Conservation (phyloP, 73 alveolate species). For the Paramecium tetraurelia region DNA sequence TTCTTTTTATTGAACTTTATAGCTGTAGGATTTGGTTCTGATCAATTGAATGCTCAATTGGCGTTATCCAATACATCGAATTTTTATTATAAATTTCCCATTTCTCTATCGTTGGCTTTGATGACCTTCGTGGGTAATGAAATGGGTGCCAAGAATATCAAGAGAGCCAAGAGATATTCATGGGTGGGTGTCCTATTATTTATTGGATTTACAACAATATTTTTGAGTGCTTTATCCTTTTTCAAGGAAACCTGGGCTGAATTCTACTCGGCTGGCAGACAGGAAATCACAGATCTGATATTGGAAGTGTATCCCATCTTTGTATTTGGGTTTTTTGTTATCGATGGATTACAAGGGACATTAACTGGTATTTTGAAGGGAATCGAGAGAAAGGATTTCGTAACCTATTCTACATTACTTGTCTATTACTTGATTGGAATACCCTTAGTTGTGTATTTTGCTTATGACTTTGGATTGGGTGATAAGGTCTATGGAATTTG, state of each 20-base stretch:
- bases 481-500: constrained; percentile 1
- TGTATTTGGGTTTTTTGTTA: constrained; percentile 38
- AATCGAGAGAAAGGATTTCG: constrained; percentile 19
- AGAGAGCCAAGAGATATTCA: constrained; percentile 33
- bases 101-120: not conserved
- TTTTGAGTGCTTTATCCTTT: not conserved
- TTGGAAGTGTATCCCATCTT: not conserved
- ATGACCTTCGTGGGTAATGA: constrained; percentile 39
- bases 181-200: constrained; percentile 7
- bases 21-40: constrained; percentile 27
- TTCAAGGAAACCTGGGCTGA: not conserved
- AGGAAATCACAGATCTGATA: not conserved
- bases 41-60: constrained; percentile 9
- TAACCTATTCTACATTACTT: not conserved
- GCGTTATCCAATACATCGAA: constrained; percentile 7
- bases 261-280: constrained; percentile 11
- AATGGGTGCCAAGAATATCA: constrained; percentile 13
- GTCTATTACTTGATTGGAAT: constrained; percentile 20
- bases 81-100: constrained; percentile 36
- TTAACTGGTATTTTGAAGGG: constrained; percentile 33
- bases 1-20: constrained; percentile 13
- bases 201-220: not conserved
- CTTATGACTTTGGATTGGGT: constrained; percentile 11
- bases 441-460: constrained; percentile 10
- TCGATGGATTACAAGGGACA: constrained; percentile 38